phyloP scores from a whole-genome alignment of 1,139 yeast genomes.

The Saccharomycopsis phalli region DNA sequence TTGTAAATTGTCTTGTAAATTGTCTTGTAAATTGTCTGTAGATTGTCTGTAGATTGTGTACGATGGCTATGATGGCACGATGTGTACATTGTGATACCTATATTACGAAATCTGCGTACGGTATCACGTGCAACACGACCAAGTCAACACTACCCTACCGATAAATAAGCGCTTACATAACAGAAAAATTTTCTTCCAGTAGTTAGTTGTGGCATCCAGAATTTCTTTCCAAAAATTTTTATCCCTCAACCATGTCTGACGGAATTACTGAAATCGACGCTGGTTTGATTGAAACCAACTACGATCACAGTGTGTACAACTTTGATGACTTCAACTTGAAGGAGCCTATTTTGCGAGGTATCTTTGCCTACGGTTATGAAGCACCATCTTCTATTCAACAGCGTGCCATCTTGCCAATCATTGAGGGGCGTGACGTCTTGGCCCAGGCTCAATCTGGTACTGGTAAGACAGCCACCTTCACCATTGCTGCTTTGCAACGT shows the following conservation, averaged over 20 bases:
- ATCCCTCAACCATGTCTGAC: neutral
- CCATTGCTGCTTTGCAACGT: constrained; percentile 93
- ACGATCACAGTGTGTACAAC: constrained; percentile 90
- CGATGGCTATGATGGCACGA: no score
- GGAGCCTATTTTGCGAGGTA: constrained; percentile 73
- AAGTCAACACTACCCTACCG: no score
- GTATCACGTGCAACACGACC: no score
- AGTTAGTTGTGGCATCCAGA: no score
- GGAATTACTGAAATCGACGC: constrained; percentile 81
- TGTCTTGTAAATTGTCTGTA: no score
- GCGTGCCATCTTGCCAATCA: constrained; percentile 94
- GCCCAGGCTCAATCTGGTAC: constrained; percentile 99
- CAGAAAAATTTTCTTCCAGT: no score
- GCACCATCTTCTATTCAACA: constrained; percentile 96
- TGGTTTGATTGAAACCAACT: constrained; percentile 86
- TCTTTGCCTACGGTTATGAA: constrained; percentile 97
- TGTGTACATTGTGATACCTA: no score
- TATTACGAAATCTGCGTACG: no score
- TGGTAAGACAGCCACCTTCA: constrained; percentile 99
- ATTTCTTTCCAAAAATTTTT: no score
- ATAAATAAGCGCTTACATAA: no score
- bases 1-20: no score
- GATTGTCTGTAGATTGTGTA: no score
- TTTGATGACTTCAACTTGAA: constrained; percentile 83
- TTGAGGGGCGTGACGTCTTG: constrained; percentile 92